Percentiles rank a stretch among this genome's conserved stretches.
phyloP scores from a whole-genome alignment of 179 eudicot species.

The Beta corolliflora region DNA sequence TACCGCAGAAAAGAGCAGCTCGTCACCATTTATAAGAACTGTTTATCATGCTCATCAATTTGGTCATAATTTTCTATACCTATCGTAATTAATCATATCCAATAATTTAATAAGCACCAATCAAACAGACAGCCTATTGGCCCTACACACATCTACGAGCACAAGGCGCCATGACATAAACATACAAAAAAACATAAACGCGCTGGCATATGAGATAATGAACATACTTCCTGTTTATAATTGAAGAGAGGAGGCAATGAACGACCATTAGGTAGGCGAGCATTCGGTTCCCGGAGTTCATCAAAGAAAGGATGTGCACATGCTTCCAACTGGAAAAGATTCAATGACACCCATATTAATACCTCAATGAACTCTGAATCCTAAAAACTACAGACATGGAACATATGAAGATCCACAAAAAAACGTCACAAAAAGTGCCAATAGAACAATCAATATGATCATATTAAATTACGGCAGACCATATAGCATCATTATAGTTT shows the following conservation, averaged over 20 bases:
- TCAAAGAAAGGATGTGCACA: conserved; percentile 86
- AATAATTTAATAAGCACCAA: too few species aligned
- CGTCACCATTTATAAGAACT: too few species aligned
- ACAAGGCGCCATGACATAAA: background rate
- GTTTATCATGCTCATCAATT: too few species aligned
- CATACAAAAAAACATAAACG: background rate
- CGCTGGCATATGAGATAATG: background rate
- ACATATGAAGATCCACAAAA: background rate
- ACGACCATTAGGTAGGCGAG: conserved; percentile 75
- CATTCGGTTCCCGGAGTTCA: conserved; percentile 81
- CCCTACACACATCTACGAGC: too few species aligned
- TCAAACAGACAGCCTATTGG: too few species aligned
- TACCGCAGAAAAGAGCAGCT: too few species aligned
- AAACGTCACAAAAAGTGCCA: background rate
- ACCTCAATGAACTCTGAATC: background rate
- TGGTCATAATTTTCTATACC: too few species aligned
- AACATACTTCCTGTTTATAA: conserved; percentile 67
- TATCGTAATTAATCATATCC: too few species aligned
- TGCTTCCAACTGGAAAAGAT: conserved; percentile 66
- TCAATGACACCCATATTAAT: background rate
- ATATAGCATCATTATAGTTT: background rate
- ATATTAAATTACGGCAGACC: background rate
- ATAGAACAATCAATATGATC: background rate
- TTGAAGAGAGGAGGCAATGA: conserved; percentile 79
- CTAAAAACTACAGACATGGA: background rate